Evolutionary conservation across 2,329 filamentous ascomycete species (phyloP).

Genomic region (Ophiosphaerella herpotricha): DNA sequence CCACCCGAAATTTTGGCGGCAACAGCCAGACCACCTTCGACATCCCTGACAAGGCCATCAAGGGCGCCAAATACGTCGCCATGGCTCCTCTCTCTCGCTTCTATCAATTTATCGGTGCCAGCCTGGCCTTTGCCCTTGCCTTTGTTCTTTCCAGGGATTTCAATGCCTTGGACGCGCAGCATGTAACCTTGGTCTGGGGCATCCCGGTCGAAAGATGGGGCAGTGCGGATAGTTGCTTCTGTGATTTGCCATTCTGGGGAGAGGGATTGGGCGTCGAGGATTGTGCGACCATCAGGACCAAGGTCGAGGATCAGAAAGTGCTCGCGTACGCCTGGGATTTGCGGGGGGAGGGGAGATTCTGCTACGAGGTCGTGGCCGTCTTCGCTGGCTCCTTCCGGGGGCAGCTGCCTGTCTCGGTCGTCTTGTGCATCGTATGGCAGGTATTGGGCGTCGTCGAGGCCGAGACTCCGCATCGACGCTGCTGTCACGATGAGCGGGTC

Average conservation of each 20-base stretch:
- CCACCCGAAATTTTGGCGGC: slow-evolving; percentile 38
- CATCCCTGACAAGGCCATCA: slow-evolving; percentile 42
- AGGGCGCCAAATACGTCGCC: slow-evolving; percentile 44
- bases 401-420: slow-evolving; percentile 19
- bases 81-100: slow-evolving; percentile 35
- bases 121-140: slow-evolving; percentile 35
- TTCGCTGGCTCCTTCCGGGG: slow-evolving; percentile 25
- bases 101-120: slow-evolving; percentile 32
- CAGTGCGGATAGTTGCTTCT: slow-evolving; percentile 57
- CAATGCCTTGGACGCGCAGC: slow-evolving; percentile 65
- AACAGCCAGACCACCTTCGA: slow-evolving; percentile 43
- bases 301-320: slow-evolving; percentile 64
- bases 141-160: slow-evolving; percentile 36
- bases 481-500: slow-evolving; percentile 76
- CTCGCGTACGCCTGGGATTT: slow-evolving; percentile 55
- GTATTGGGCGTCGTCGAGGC: slow-evolving; percentile 51
- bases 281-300: slow-evolving; percentile 50
- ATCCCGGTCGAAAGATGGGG: slow-evolving; percentile 66
- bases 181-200: slow-evolving; percentile 57
- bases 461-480: slow-evolving; percentile 62
- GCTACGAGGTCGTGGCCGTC: slow-evolving; percentile 30
- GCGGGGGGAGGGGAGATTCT: slow-evolving; percentile 52
- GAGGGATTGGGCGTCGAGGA: slow-evolving; percentile 73
- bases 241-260: slow-evolving; percentile 74
- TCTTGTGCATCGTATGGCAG: slow-evolving; percentile 32